These are phyloP conservation scores for Ceratocystis lukuohia DNA, from an alignment of 2,329 filamentous ascomycete species.

Conservation along the genomic window DNA sequence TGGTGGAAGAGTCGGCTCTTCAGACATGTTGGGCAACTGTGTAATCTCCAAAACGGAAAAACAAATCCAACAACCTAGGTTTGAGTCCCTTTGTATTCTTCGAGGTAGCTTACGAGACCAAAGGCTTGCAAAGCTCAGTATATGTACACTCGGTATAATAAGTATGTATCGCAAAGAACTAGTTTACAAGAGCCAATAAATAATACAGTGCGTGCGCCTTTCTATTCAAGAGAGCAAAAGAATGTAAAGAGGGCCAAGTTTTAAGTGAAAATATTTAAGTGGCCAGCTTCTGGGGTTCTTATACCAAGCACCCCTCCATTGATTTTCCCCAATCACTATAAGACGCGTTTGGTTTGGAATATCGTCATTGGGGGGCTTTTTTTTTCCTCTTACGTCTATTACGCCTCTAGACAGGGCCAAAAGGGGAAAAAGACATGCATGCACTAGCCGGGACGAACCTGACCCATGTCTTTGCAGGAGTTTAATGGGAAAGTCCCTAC, in stretches of 20 bases:
- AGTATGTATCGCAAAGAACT: conserved; percentile 1
- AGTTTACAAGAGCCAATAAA: not conserved
- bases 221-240: not conserved
- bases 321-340: not conserved
- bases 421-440: not conserved
- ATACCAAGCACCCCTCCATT: not conserved
- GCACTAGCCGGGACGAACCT: not conserved
- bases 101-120: too few species aligned
- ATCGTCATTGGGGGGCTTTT: conserved; percentile 7
- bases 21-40: conserved; percentile 25
- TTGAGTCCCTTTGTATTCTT: not conserved
- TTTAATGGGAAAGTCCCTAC: conserved; percentile 1
- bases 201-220: not conserved
- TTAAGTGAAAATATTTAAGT: not conserved
- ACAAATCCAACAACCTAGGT: not conserved
- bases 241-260: not conserved
- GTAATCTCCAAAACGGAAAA: not conserved
- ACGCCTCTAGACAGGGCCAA: conserved; percentile 3
- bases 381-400: not conserved
- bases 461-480: not conserved
- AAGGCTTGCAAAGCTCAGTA: not conserved
- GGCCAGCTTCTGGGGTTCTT: conserved; percentile 4
- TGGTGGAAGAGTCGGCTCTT: conserved; percentile 32
- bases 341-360: not conserved
- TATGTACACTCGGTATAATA: not conserved